Evolutionary conservation across 2,329 filamentous ascomycete genomes (phyloP).

Genomic region (Phaeosphaeriaceae sp.): DNA sequence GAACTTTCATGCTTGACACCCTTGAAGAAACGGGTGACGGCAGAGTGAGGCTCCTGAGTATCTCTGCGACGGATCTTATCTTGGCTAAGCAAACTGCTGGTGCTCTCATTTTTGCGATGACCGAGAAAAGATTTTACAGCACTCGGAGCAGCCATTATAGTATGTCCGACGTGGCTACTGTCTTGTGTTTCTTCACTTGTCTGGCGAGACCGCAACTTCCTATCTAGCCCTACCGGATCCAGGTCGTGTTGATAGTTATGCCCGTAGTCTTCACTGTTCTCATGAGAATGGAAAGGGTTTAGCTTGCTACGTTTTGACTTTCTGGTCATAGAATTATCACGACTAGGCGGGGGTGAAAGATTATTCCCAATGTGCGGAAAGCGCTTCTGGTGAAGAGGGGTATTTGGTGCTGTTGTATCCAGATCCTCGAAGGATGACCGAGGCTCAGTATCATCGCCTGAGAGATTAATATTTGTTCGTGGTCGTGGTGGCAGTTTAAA

Average conservation of each 20-base stretch:
- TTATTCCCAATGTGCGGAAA: conserved; percentile 43
- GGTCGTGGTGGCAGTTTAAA: conserved; percentile 31
- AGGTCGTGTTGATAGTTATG: conserved; percentile 25
- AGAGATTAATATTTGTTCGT: conserved; percentile 21
- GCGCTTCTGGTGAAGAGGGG: conserved; percentile 40
- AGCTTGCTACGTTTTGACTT: conserved; percentile 49
- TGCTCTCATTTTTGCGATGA: conserved; percentile 48
- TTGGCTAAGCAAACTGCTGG: conserved; percentile 40
- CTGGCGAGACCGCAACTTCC: conserved; percentile 34
- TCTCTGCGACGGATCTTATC: conserved; percentile 38
- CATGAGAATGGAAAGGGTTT: conserved; percentile 50
- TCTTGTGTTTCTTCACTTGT: conserved; percentile 42
- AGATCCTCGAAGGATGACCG: conserved; percentile 48
- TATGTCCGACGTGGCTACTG: conserved; percentile 34
- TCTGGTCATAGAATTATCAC: conserved; percentile 34
- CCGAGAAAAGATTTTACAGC: conserved; percentile 42
- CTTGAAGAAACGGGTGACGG: conserved; percentile 78
- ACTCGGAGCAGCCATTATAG: conserved; percentile 40
- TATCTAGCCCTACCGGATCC: conserved; percentile 28
- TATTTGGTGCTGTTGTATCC: conserved; percentile 48
- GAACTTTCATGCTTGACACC: conserved; percentile 71
- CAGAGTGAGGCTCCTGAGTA: conserved; percentile 57
- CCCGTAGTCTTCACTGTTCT: conserved; percentile 41
- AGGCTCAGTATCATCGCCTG: conserved; percentile 37
- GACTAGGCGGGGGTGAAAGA: conserved; percentile 46